phyloP scores from a whole-genome alignment of 2,329 filamentous ascomycete genomes.

The Pseudocercospora cruenta region DNA sequence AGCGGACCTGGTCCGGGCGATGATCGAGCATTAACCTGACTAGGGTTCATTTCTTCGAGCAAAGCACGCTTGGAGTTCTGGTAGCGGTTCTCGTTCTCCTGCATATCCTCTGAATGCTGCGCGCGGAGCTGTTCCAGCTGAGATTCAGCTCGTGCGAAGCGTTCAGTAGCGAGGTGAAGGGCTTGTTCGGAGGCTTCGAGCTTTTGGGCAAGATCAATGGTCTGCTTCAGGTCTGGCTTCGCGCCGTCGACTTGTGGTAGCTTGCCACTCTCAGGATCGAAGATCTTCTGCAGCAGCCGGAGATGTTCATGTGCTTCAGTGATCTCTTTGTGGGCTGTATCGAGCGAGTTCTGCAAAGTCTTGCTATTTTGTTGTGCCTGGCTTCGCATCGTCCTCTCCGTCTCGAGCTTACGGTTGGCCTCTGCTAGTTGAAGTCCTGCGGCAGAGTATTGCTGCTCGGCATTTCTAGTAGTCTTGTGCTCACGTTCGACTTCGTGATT shows the following conservation, averaged over 20 bases:
- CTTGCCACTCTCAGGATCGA: constrained; percentile 67
- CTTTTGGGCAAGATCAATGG: constrained; percentile 79
- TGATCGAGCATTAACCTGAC: constrained; percentile 71
- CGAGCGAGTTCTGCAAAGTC: constrained; percentile 76
- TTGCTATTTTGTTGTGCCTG: constrained; percentile 86
- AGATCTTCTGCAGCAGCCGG: constrained; percentile 79
- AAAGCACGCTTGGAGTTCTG: constrained; percentile 70
- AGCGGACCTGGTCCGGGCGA: constrained; percentile 77
- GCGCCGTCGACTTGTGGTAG: constrained; percentile 66
- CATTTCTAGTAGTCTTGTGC: constrained; percentile 84
- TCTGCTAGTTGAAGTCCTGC: constrained; percentile 84
- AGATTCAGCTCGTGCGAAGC: constrained; percentile 77
- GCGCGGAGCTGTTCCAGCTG: constrained; percentile 79
- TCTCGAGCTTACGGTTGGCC: constrained; percentile 84
- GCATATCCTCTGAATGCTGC: constrained; percentile 71
- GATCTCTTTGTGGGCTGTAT: constrained; percentile 79
- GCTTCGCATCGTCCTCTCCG: constrained; percentile 79
- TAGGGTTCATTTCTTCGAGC: constrained; percentile 84
- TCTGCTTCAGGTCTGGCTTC: constrained; percentile 68
- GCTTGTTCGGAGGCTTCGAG: constrained; percentile 88
- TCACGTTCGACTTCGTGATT: constrained; percentile 90
- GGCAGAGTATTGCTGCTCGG: constrained; percentile 83
- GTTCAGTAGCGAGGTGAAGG: constrained; percentile 79
- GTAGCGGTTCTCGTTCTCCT: constrained; percentile 65
- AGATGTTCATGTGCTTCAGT: constrained; percentile 79